Base-by-base conservation (phyloP, 2,329 filamentous ascomycete species). In the Hypoxylon sp. region DNA sequence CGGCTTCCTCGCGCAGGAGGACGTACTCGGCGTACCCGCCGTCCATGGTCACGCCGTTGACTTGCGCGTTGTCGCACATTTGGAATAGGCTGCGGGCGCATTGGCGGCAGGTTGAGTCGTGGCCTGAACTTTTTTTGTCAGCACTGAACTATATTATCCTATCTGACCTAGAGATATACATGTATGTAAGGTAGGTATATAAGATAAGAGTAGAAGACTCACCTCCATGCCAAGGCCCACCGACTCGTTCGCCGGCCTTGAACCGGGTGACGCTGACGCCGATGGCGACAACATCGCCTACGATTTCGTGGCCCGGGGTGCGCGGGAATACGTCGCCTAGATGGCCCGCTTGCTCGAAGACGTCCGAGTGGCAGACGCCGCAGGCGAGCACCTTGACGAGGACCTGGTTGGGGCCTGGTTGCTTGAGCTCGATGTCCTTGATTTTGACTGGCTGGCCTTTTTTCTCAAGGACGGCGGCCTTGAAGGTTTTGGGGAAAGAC, bases 301-400 rank as follows among this genome's bases (percentile, higher is more conserved):
- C 86, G 35, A 91, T 81, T 77, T 94, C 92, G 79, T 94, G 92
- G 22, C 92, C 92, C 0, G 90, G 89, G 1, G 89, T 80, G 5
- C 87, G 84, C 1, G 91, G 91, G 73, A 87, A 90, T 19, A 84
- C 73, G 47, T 87, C 83, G 10, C 87, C 87, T 47, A 91, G 80
- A 3, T 79, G 73, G 24, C 88, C 88, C 2, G 75, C 51, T 54
- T 84, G 81, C 1, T 86, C 78, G 58, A 78, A 79, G 19, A 80
- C 67, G 73, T 94, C 92, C 0, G 85, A 87, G 77, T 89, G 90
- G 78, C 92, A 94, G 53, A 94, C 86, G 47, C 92, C 92, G 72
- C 89, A 92, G 5, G 91, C 91, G 8, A 89, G 81, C 2, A 93
- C 86, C 77, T 93, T 93, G 78, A 93, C 84, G 26, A 94, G 85